Conservation (phyloP, 257 asterid species). For the Haberlea rhodopensis region DNA sequence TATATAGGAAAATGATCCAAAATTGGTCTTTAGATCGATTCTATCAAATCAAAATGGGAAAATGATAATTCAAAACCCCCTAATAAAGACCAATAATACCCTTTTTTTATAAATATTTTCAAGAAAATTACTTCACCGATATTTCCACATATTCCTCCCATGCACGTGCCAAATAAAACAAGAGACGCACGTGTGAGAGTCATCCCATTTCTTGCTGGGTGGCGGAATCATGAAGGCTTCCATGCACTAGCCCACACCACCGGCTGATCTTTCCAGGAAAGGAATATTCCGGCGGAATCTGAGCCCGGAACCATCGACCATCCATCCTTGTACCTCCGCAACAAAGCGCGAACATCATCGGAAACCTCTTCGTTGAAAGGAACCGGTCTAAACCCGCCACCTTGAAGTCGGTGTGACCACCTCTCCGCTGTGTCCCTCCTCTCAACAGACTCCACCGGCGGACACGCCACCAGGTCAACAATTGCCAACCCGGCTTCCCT, state of each 20-base stretch:
- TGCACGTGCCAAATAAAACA: constrained; percentile 38
- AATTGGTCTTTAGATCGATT: constrained; percentile 35
- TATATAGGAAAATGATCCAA: constrained; percentile 25
- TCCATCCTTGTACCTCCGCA: constrained; percentile 92
- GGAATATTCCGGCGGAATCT: constrained; percentile 87
- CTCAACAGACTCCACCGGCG: constrained; percentile 64
- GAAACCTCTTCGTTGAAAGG: constrained; percentile 78
- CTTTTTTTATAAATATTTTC: constrained; percentile 27
- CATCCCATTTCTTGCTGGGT: constrained; percentile 26
- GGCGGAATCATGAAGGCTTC: constrained; percentile 58
- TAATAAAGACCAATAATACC: constrained; percentile 24
- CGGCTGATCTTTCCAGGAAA: constrained; percentile 90
- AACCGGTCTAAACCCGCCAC: constrained; percentile 51
- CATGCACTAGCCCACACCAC: constrained; percentile 99
- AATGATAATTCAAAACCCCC: neutral
- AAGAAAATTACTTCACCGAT: constrained; percentile 32
- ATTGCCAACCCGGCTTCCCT: constrained; percentile 81
- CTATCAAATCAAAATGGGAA: constrained; percentile 36
- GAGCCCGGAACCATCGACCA: constrained; percentile 79
- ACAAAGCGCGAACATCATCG: constrained; percentile 82
- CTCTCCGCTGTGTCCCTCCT: constrained; percentile 75
- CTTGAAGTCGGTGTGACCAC: constrained; percentile 77
- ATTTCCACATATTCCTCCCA: constrained; percentile 20
- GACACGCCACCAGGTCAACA: constrained; percentile 79
- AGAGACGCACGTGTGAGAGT: constrained; percentile 33